Conservation (phyloP, 768 basidiomycete genomes). For the Podaxis sp. region DNA sequence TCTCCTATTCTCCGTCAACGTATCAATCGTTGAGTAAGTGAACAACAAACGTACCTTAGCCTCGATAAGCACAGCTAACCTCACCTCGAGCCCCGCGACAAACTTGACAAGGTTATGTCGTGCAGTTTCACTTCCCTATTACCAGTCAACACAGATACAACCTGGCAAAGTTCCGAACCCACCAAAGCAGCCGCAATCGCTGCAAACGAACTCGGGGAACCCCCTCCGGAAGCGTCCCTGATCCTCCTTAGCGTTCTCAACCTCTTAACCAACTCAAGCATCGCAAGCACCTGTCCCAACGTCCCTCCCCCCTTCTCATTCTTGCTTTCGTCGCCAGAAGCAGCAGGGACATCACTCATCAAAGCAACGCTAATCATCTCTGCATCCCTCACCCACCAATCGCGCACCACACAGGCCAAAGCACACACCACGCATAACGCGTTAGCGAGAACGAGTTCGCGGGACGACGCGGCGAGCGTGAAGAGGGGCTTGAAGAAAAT, state of each 20-base stretch:
- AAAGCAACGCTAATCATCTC: slow-evolving; percentile 75
- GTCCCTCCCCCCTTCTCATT: slow-evolving; percentile 28
- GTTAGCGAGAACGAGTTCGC: slow-evolving; percentile 53
- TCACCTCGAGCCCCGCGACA: slow-evolving; percentile 48
- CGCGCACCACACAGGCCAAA: slow-evolving; percentile 49
- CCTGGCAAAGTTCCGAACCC: slow-evolving; percentile 21
- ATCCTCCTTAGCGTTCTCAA: slow-evolving; percentile 40
- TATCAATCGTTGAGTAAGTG: neutral
- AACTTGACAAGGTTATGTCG: slow-evolving; percentile 38
- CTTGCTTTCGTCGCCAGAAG: slow-evolving; percentile 15
- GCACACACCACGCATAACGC: slow-evolving; percentile 53
- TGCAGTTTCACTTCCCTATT: slow-evolving; percentile 25
- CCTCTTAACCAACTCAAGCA: slow-evolving; percentile 56
- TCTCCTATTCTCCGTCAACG: slow-evolving; percentile 42
- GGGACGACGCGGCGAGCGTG: slow-evolving; percentile 59
- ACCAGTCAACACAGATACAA: neutral
- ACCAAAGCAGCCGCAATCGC: neutral
- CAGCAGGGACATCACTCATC: slow-evolving; percentile 42
- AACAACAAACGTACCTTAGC: slow-evolving; percentile 40
- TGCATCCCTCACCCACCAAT: slow-evolving; percentile 63
- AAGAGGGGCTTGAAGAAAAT: slow-evolving; percentile 73
- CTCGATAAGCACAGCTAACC: slow-evolving; percentile 51
- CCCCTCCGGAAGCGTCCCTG: slow-evolving; percentile 26
- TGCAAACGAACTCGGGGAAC: neutral
- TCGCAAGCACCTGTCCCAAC: slow-evolving; percentile 56